Evolutionary conservation across 306 rosid species (phyloP).

Genomic region (Neltuma alba): DNA sequence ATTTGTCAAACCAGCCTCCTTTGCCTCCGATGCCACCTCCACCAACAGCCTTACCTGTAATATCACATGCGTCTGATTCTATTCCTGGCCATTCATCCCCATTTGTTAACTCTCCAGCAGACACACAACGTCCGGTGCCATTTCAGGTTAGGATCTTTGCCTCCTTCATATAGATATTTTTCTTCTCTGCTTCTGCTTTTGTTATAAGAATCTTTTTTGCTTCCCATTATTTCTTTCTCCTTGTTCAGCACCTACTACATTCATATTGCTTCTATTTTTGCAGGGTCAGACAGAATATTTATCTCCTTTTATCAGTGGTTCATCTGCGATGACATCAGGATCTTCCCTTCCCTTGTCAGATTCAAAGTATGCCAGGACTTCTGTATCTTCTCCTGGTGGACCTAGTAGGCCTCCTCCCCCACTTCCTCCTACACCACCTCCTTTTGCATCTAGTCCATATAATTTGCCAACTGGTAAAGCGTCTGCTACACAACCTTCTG

Average conservation of each 20-base stretch:
- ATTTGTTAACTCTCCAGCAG: slow-evolving; percentile 60
- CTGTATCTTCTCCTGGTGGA: slow-evolving; percentile 74
- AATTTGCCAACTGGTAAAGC: slow-evolving; percentile 64
- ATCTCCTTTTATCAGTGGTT: slow-evolving; percentile 60
- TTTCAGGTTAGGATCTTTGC: slow-evolving; percentile 62
- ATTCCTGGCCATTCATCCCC: slow-evolving; percentile 66
- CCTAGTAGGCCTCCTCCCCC: slow-evolving; percentile 87
- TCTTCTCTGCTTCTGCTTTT: slow-evolving; percentile 24
- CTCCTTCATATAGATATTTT: slow-evolving; percentile 7
- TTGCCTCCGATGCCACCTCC: slow-evolving; percentile 98
- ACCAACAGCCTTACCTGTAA: slow-evolving; percentile 57
- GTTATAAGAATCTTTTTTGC: slow-evolving; percentile 26
- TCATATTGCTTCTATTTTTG: slow-evolving; percentile 27
- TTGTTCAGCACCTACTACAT: not conserved
- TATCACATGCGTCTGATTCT: slow-evolving; percentile 66
- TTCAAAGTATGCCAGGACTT: slow-evolving; percentile 67
- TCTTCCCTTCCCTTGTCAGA: slow-evolving; percentile 60
- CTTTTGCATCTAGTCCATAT: slow-evolving; percentile 71
- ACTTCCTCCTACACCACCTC: slow-evolving; percentile 97
- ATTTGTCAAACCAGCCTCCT: slow-evolving; percentile 85
- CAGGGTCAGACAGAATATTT: slow-evolving; percentile 79
- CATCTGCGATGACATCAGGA: slow-evolving; percentile 42
- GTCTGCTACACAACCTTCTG: slow-evolving; percentile 59
- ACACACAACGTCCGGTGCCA: slow-evolving; percentile 58
- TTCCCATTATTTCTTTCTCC: slow-evolving; percentile 22